Percentiles rank a stretch among this genome's conserved stretches.
phyloP scores from a whole-genome alignment of 441 rosid genomes.

The Pelargonium cotyledonis region DNA sequence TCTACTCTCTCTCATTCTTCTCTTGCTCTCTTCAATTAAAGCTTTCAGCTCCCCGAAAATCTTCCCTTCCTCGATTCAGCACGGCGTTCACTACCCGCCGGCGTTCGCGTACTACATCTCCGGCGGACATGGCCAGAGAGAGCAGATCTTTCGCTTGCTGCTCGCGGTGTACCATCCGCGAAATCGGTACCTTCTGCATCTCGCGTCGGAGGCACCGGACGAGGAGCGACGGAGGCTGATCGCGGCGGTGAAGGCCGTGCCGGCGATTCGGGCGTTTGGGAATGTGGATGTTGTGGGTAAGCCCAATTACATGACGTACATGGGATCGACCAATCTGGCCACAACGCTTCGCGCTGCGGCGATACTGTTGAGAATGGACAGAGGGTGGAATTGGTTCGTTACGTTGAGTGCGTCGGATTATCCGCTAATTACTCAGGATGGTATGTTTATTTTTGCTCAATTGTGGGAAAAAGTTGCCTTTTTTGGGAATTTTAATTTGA shows the following conservation, averaged over 20 bases:
- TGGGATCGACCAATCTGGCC: conserved; percentile 53
- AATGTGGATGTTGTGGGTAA: conserved; percentile 83
- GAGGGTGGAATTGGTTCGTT: background rate
- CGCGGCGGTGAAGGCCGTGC: conserved; percentile 51
- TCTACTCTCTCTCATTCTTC: conserved; percentile 55
- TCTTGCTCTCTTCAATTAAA: conserved; percentile 67
- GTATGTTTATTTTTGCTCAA: background rate
- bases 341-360: background rate
- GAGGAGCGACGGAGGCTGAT: conserved; percentile 58
- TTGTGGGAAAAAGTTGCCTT: too few relatives aligned
- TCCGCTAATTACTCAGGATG: conserved; percentile 1
- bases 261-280: conserved; percentile 60
- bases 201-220: conserved; percentile 69
- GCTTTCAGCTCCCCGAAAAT: conserved; percentile 57
- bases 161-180: conserved; percentile 93
- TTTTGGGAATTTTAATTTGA: background rate
- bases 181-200: conserved; percentile 78
- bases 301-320: conserved; percentile 54
- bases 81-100: conserved; percentile 78
- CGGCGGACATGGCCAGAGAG: conserved; percentile 65
- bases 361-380: background rate
- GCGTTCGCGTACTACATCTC: conserved; percentile 83
- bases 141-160: conserved; percentile 65
- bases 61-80: conserved; percentile 64
- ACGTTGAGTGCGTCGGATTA: background rate